phyloP scores from a whole-genome alignment of 306 rosid genomes.

The Herpetospermum pedunculosum region DNA sequence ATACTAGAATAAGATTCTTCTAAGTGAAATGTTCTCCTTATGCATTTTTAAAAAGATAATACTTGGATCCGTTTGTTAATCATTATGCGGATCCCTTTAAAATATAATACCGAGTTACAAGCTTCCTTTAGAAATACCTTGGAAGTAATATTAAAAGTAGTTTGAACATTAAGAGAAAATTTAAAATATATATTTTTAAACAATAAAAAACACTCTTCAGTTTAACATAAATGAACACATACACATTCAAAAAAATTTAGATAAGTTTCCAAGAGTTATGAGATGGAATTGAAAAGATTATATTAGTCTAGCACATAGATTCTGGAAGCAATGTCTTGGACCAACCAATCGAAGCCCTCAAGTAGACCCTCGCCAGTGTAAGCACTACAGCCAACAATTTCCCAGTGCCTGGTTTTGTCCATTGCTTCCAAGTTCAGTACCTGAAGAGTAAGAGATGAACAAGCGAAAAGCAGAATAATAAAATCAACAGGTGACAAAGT shows the following conservation, averaged over 20 bases:
- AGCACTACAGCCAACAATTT: conserved; percentile 77
- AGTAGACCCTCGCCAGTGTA: conserved; percentile 69
- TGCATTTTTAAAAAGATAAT: too few species aligned
- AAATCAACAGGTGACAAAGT: background rate
- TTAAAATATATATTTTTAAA: background rate
- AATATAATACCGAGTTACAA: too few species aligned
- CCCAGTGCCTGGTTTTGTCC: conserved; percentile 72
- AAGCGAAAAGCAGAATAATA: too few species aligned
- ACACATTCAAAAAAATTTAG: background rate
- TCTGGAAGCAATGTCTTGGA: conserved; percentile 77
- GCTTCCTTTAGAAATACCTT: background rate
- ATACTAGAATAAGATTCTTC: background rate
- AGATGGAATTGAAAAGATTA: conserved; percentile 1
- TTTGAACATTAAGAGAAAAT: background rate
- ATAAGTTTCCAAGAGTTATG: background rate
- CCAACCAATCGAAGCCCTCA: conserved; percentile 82
- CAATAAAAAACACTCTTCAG: background rate
- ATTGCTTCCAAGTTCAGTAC: conserved; percentile 69
- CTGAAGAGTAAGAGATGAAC: conserved; percentile 16
- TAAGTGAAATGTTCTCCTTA: background rate
- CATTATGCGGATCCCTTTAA: too few species aligned
- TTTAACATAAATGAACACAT: background rate
- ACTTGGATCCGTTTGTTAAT: too few species aligned
- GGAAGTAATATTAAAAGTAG: background rate
- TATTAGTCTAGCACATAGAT: conserved; percentile 46